Evolutionary conservation across 441 rosid species (phyloP).

Genomic region (Adansonia grandidieri): DNA sequence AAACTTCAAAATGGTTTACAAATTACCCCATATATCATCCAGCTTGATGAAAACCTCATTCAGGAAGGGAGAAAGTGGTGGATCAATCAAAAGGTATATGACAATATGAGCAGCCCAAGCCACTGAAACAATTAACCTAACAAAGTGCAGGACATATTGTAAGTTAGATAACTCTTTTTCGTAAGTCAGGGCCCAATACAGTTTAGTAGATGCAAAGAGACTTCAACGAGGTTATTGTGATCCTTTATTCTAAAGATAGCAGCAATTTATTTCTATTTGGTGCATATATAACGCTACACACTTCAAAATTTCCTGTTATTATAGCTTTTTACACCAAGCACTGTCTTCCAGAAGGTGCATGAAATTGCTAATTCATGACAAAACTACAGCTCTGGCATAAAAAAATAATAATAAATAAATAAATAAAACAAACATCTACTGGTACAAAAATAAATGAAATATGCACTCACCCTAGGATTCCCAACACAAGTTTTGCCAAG

Average conservation of each 20-base stretch:
- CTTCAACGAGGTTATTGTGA: not conserved
- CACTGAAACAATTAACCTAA: constrained; percentile 89
- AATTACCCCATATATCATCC: constrained; percentile 95
- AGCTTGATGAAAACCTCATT: constrained; percentile 98
- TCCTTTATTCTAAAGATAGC: not conserved
- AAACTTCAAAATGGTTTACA: constrained; percentile 9
- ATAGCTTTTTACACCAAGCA: not conserved
- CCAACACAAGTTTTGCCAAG: constrained; percentile 89
- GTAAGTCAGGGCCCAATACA: not conserved
- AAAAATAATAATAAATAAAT: no score
- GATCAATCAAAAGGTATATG: constrained; percentile 79
- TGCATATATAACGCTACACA: not conserved
- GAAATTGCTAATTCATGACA: constrained; percentile 7
- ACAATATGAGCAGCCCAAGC: constrained; percentile 98
- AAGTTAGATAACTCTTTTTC: not conserved
- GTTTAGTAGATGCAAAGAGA: not conserved
- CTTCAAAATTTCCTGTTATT: not conserved
- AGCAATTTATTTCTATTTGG: not conserved
- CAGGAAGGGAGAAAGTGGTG: constrained; percentile 92
- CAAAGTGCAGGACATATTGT: constrained; percentile 23
- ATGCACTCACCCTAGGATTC: constrained; percentile 80
- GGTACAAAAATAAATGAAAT: constrained; percentile 3
- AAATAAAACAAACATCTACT: not conserved
- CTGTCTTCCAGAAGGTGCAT: not conserved
- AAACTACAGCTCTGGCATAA: not conserved